These are phyloP conservation scores for Trametes meyenii DNA, from an alignment of 768 basidiomycete species.

Conservation along the genomic window DNA sequence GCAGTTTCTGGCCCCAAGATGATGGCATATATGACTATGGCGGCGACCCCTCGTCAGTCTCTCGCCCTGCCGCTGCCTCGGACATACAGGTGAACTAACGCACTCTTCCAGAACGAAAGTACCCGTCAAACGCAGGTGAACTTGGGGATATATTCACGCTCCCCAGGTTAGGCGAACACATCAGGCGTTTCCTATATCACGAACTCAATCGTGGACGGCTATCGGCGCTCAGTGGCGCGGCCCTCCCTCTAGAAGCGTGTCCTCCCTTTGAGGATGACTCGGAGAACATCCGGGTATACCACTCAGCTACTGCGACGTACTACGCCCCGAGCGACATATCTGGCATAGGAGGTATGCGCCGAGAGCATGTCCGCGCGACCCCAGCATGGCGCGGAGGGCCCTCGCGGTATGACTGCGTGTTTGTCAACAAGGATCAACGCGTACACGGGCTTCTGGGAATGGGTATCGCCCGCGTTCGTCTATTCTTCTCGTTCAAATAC, in stretches of 20 bases:
- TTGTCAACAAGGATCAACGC: conserved; percentile 17
- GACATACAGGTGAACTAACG: background rate
- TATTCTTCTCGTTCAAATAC: background rate
- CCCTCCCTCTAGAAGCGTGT: background rate
- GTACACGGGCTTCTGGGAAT: background rate
- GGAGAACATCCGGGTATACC: conserved; percentile 14
- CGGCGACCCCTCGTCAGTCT: no score
- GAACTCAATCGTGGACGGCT: background rate
- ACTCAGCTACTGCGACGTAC: conserved; percentile 29
- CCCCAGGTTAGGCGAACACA: background rate
- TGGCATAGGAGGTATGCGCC: conserved; percentile 31
- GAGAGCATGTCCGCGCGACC: conserved; percentile 28
- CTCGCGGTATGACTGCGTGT: conserved; percentile 27
- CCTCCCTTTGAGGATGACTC: background rate
- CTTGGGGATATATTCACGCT: background rate
- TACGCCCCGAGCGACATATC: conserved; percentile 34
- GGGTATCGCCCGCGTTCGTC: no score
- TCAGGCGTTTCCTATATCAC: background rate
- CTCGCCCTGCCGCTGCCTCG: background rate
- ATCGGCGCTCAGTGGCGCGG: background rate
- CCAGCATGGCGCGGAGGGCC: conserved; percentile 27
- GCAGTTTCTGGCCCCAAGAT: no score
- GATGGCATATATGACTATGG: no score
- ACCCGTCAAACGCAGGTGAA: no score
- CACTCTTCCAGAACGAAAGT: no score